phyloP scores from a whole-genome alignment of 2,329 filamentous ascomycete species.

The Emergomyces orientalis region DNA sequence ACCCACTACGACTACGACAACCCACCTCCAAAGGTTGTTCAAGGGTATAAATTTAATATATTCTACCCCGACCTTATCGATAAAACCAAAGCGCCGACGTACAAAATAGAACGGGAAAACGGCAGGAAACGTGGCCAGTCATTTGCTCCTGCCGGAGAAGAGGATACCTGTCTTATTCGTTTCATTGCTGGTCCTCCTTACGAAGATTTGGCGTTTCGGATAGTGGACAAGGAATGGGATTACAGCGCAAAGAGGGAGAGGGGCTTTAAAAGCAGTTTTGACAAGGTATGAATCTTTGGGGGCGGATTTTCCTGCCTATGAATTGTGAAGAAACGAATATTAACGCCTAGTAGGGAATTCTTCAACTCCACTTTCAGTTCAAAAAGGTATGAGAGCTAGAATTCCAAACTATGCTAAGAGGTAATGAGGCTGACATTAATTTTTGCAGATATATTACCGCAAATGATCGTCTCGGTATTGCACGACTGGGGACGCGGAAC shows the following conservation, averaged over 20 bases:
- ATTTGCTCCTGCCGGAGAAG: conserved; percentile 84
- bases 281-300: conserved; percentile 58
- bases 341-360: conserved; percentile 58
- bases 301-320: not conserved
- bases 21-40: conserved; percentile 92
- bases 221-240: conserved; percentile 98
- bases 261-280: conserved; percentile 92
- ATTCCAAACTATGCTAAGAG: conserved; percentile 11
- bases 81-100: conserved; percentile 87
- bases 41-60: conserved; percentile 99
- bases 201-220: conserved; percentile 91
- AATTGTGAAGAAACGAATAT: conserved; percentile 2
- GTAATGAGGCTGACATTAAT: conserved; percentile 41
- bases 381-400: conserved; percentile 65
- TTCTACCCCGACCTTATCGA: conserved; percentile 98
- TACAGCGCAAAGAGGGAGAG: conserved; percentile 92
- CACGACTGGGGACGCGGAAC: not conserved
- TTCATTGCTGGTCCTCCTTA: conserved; percentile 95
- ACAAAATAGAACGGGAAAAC: conserved; percentile 88
- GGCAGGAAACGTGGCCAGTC: conserved; percentile 84
- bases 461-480: conserved; percentile 29
- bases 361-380: conserved; percentile 96
- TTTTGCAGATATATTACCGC: conserved; percentile 39
- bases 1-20: conserved; percentile 99
- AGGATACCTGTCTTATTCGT: conserved; percentile 91